Percentiles rank a stretch among this genome's conserved stretches.
Conservation (phyloP, 1,284 basidiomycete species). For the Mixia osmundae region DNA sequence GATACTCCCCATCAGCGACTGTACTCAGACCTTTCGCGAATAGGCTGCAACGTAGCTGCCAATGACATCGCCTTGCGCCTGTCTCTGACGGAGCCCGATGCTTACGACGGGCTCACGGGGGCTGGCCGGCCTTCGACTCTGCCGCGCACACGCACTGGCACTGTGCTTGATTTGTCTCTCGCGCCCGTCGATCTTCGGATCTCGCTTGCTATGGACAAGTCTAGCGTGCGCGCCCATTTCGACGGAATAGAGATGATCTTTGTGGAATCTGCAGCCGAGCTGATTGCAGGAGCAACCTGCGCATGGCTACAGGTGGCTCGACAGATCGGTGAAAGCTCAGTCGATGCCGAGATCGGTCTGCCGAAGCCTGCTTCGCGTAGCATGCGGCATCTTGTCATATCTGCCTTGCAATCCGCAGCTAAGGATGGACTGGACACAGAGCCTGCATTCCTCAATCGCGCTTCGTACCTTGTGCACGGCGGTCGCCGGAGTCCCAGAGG, state of each 20-base stretch:
- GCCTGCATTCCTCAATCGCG: constrained; percentile 45
- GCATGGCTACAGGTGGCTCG: constrained; percentile 9
- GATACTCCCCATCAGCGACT: too few species aligned
- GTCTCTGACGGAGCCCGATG: constrained; percentile 1
- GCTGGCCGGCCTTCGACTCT: not conserved
- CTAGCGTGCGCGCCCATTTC: constrained; percentile 1
- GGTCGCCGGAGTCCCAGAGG: constrained; percentile 38
- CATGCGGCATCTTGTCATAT: constrained; percentile 13
- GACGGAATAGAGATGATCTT: constrained; percentile 9
- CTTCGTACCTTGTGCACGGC: constrained; percentile 54
- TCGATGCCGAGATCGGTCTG: too few species aligned
- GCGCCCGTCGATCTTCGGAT: constrained; percentile 2
- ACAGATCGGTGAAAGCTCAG: too few species aligned
- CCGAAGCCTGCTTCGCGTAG: too few species aligned
- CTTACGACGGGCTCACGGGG: not conserved
- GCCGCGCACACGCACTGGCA: not conserved
- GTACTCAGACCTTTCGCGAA: too few species aligned
- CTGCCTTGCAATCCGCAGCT: constrained; percentile 11
- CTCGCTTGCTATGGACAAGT: constrained; percentile 1
- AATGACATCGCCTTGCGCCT: not conserved
- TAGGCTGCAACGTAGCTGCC: constrained; percentile 22
- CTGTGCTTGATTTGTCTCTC: constrained; percentile 8
- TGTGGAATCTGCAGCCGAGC: constrained; percentile 13
- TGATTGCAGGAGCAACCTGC: constrained; percentile 13
- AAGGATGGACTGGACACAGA: constrained; percentile 24